Base-by-base conservation (phyloP, 2,329 filamentous ascomycete species). In the Trichoderma guizhouense region DNA sequence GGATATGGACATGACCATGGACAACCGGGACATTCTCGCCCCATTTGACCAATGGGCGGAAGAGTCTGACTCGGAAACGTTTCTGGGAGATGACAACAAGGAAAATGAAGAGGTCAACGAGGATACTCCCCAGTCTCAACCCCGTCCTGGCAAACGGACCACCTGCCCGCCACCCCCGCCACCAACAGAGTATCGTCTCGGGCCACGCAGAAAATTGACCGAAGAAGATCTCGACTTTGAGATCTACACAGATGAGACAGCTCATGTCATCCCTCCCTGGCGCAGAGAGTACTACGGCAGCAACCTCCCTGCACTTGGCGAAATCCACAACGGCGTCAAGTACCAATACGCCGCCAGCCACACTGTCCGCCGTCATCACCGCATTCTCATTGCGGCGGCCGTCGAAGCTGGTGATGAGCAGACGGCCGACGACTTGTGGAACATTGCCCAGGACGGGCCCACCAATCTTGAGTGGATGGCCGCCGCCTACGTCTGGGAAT, bases 291-390 rank as follows among this genome's bases (percentile, higher is more conserved):
- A 72, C 53, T 69, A 69, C 32, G 72, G 72, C 24, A 69, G 65
- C 64, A 73, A 72, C 26, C 26, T 72, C 7, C 72, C 70, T 3
- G 72, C 60, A 28, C 34, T 72, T 8, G 39, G 34, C 14, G 65
- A 69, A 32, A 53, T 60, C 51, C 24, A n/a, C 5, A 73, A 72
- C 11, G 30, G 28, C 18, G 28, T 30, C n/a, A 21, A 30, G 7
- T 58, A 7, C n/a, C 4, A 24, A 2, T 67, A 55, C 26, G 24
- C 47, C 36, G 21, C 53, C 7, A 39, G 1, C 2, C 60, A 71
- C 18, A 24, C 43, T 3, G 1, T 63, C 7, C 30, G 47, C 18
- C 68, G 18, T 7, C 15, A 32, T 3, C 36, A 26, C 18, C 2
- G 26, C 5, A 7, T 3, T 5, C 36, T 62, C 36, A 51, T 61